phyloP scores from a whole-genome alignment of 139 green algal species.

The Tetradesmus lagerheimii region DNA sequence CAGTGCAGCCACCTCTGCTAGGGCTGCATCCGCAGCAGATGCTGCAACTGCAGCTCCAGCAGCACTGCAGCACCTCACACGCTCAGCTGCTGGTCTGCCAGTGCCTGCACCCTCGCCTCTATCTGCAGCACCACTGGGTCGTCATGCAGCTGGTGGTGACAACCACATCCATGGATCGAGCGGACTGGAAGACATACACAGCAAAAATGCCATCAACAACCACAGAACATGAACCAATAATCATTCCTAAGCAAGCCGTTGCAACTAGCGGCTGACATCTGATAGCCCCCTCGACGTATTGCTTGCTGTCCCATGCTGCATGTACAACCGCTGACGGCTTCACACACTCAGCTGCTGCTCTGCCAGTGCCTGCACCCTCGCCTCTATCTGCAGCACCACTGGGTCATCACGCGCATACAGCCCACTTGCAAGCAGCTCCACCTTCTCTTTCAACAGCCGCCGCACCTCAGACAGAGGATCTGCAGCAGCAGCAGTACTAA shows the following conservation, averaged over 20 bases:
- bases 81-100: constrained; percentile 28
- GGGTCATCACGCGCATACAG: constrained; percentile 43
- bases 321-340: no score
- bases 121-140: constrained; percentile 43
- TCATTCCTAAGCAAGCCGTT: no score
- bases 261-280: no score
- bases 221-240: no score
- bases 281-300: no score
- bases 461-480: constrained; percentile 53
- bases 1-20: constrained; percentile 24
- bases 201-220: no score
- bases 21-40: constrained; percentile 7
- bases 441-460: constrained; percentile 63
- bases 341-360: background rate
- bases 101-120: constrained; percentile 43
- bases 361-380: constrained; percentile 44
- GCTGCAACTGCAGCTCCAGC: background rate
- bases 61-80: background rate
- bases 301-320: no score
- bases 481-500: background rate
- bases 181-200: no score
- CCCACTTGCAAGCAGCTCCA: constrained; percentile 63
- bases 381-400: constrained; percentile 46
- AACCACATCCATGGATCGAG: no score
- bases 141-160: no score